phyloP scores from a whole-genome alignment of 495 filamentous ascomycete species.

The Penicillium nucicola region DNA sequence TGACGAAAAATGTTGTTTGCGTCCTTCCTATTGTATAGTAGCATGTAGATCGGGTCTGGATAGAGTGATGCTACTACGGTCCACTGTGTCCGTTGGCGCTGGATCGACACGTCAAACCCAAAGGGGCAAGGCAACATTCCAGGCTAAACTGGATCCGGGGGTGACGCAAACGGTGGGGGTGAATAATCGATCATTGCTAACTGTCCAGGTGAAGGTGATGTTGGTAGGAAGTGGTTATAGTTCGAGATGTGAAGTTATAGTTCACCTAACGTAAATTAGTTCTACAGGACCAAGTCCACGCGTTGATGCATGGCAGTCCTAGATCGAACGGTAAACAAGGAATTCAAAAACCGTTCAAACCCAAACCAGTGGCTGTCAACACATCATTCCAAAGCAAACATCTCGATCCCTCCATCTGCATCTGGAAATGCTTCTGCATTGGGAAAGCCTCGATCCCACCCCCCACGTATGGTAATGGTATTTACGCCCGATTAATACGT shows the following conservation, averaged over 20 bases:
- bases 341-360: too few species aligned
- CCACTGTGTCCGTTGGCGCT: not conserved
- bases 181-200: too few species aligned
- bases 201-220: too few species aligned
- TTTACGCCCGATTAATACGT: constrained; percentile 6
- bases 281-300: too few species aligned
- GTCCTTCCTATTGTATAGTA: not conserved
- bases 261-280: too few species aligned
- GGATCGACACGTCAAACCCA: constrained; percentile 27
- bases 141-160: constrained; percentile 34
- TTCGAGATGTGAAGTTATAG: too few species aligned
- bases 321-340: too few species aligned
- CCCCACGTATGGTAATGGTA: constrained; percentile 22
- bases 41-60: not conserved
- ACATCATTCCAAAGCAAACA: too few species aligned
- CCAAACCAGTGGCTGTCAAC: too few species aligned
- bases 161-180: constrained; percentile 32
- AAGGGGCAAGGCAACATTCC: constrained; percentile 27
- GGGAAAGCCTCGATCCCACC: constrained; percentile 30
- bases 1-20: constrained; percentile 23
- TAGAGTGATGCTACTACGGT: not conserved
- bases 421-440: constrained; percentile 15
- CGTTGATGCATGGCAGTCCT: too few species aligned
- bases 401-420: not conserved
- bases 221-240: too few species aligned